phyloP scores from a whole-genome alignment of 2,329 filamentous ascomycete genomes.

The Ilyonectria mors-panacis region DNA sequence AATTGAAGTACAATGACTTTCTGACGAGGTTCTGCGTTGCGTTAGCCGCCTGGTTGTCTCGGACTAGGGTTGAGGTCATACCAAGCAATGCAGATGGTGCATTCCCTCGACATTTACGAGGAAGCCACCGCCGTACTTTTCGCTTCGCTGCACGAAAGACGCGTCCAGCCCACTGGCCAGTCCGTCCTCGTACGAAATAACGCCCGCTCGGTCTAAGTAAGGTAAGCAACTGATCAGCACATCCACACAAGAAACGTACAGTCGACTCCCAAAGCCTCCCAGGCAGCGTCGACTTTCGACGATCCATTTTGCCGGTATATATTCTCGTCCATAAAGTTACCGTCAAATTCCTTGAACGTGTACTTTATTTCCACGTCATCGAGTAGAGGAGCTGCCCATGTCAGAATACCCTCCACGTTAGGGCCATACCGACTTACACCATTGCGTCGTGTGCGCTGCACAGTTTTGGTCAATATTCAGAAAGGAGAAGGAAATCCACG shows the following conservation, averaged over 20 bases:
- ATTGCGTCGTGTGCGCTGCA: constrained; percentile 53
- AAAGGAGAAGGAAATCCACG: constrained; percentile 41
- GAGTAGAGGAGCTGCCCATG: constrained; percentile 51
- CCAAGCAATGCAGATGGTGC: constrained; percentile 72
- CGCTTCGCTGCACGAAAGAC: constrained; percentile 69
- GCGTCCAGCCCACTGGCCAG: constrained; percentile 64
- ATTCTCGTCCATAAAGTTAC: constrained; percentile 68
- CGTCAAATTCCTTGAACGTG: constrained; percentile 63
- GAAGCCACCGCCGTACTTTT: constrained; percentile 71
- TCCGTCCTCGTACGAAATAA: constrained; percentile 66
- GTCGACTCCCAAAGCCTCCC: constrained; percentile 61
- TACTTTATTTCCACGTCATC: constrained; percentile 53
- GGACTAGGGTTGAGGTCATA: constrained; percentile 39
- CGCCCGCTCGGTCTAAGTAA: constrained; percentile 58
- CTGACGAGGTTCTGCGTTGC: constrained; percentile 67
- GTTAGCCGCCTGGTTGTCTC: constrained; percentile 2
- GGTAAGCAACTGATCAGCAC: constrained; percentile 15
- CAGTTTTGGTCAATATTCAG: constrained; percentile 44
- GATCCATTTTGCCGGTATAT: constrained; percentile 65
- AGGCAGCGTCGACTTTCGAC: constrained; percentile 70
- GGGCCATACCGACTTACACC: constrained; percentile 51
- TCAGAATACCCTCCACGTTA: background rate
- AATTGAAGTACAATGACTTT: constrained; percentile 72
- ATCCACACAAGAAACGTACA: constrained; percentile 54
- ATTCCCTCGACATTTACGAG: constrained; percentile 71